Evolutionary conservation across 1,284 basidiomycete genomes (phyloP).

Genomic region (Meira nashicola): DNA sequence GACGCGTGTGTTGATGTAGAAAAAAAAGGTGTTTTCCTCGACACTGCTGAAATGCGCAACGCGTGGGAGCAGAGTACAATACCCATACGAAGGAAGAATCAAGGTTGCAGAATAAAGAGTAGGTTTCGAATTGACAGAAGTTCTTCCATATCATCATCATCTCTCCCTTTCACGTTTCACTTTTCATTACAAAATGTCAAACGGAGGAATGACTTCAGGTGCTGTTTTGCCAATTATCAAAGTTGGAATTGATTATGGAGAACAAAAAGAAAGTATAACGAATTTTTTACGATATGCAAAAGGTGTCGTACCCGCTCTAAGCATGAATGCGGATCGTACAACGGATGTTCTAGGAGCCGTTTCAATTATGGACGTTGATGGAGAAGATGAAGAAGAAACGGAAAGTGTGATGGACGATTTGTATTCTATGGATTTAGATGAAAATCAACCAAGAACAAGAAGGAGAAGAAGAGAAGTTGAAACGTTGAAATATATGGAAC

Average conservation of each 20-base stretch:
- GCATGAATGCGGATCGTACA: not conserved
- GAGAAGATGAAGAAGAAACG: slow-evolving; percentile 14
- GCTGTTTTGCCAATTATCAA: too few relatives aligned
- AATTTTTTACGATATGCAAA: slow-evolving; percentile 48
- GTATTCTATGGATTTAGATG: slow-evolving; percentile 12
- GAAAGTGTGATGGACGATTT: slow-evolving; percentile 15
- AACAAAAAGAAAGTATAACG: slow-evolving; percentile 30
- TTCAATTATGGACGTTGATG: slow-evolving; percentile 3
- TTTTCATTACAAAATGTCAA: not conserved
- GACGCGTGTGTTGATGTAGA: too few relatives aligned
- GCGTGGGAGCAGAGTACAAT: too few relatives aligned
- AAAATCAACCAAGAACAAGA: not conserved
- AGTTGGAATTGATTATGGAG: too few relatives aligned
- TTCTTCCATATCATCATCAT: too few relatives aligned
- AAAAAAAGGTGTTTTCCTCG: too few relatives aligned
- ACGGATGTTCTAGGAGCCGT: slow-evolving; percentile 25
- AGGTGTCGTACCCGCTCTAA: slow-evolving; percentile 15
- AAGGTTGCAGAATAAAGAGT: not conserved
- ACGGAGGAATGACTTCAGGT: not conserved
- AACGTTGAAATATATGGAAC: slow-evolving; percentile 73
- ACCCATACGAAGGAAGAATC: too few relatives aligned
- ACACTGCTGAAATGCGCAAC: too few relatives aligned
- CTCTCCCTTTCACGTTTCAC: not conserved
- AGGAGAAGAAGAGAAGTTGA: slow-evolving; percentile 4
- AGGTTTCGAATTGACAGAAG: too few relatives aligned